Base-by-base conservation (phyloP, 257 asterid species). In the Penstemon newberryi region DNA sequence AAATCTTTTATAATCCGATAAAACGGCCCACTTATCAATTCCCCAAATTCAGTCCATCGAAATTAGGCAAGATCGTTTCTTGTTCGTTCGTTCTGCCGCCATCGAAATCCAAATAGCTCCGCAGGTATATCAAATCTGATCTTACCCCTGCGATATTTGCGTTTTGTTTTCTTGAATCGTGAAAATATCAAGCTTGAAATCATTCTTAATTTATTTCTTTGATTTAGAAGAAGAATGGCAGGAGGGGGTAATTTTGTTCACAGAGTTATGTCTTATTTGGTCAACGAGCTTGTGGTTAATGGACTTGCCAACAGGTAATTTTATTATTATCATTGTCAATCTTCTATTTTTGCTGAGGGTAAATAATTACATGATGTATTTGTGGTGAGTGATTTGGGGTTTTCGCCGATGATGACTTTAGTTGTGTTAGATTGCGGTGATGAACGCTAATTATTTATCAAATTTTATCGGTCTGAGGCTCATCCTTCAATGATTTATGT, bases 171-270 rank as follows among this genome's bases (percentile, higher is more conserved):
- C 36, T 38, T 13, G 36, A 56, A 19, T 13, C 41, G 5, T 25
- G 33, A 25, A 25, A 19, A 33, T 42, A 8, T 6, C 43, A 3
- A 5, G 33, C 33, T 40, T 19, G 60, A 39, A 25, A 19, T 36
- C 3, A 3, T 19, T 19, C 41, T 37, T 12, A 18, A 3, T 40
- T 56, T 58, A n/a, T 5, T 51, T 0, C 13, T 45, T 49, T n/a
- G 18, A 25, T 66, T 33, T 7, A 19, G 60, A 67, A 69, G 73
- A 53, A 33, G 45, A 58, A 92, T 89, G 95, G 93, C 90, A 51
- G 95, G 94, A 70, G 96, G 96, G 19, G 95, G 91, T 53, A 88
- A 81, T 80, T 89, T 92, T 72, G 5, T 89, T 42, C 83, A 81
- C 70, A 80, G 96, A 65, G 95, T 86, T 0, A 45, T 92, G 0